Base-by-base conservation (phyloP, 208 protist species). In the Leishmania lainsoni region DNA sequence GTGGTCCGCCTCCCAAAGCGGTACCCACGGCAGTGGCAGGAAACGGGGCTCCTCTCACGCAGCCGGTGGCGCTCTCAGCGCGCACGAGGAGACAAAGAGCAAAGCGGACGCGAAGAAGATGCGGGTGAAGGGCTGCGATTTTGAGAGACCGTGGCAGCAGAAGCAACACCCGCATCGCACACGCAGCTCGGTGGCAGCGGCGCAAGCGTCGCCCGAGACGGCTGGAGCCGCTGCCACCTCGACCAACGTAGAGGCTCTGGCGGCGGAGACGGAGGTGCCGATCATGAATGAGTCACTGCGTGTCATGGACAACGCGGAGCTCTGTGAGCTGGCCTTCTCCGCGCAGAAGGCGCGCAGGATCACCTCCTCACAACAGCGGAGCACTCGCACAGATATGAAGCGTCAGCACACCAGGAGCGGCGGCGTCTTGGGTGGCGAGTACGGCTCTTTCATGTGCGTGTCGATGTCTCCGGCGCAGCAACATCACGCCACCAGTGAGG, bases 201-300 rank as follows among this genome's bases (percentile, higher is more conserved):
- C 29, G 6, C 35, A 16, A 48, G 1, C 51, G 32, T 49, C 72
- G 3, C 1, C 72, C 29, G 29, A 26, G 49, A 49, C 72, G 26
- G 52, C 49, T 17, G 29, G 16, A 10, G 32, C 72, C 1, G 16
- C 72, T 35, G 12, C 29, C 35, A 65, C 32, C 73, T 3, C 39
- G 32, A 59, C 12, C 73, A 35, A 22, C 3, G 73, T 51, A 22
- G 52, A 39, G 35, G 35, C 29, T 1, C 49, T 22, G 3, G n/a
- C 42, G 49, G 26, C 49, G 49, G 14, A 29, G 16, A 61, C 22
- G 14, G n/a, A 75, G 32, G 22, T 59, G n/a, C 22, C 49, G n/a
- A 81, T 77, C 42, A 72, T 76, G n/a, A 80, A 70, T 51, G 76
- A 77, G 35, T 51, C 81, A 3, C 76, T 80, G 51, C 71, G 63